phyloP scores from a whole-genome alignment of 1,284 basidiomycete species.

The Inonotus hispidus region DNA sequence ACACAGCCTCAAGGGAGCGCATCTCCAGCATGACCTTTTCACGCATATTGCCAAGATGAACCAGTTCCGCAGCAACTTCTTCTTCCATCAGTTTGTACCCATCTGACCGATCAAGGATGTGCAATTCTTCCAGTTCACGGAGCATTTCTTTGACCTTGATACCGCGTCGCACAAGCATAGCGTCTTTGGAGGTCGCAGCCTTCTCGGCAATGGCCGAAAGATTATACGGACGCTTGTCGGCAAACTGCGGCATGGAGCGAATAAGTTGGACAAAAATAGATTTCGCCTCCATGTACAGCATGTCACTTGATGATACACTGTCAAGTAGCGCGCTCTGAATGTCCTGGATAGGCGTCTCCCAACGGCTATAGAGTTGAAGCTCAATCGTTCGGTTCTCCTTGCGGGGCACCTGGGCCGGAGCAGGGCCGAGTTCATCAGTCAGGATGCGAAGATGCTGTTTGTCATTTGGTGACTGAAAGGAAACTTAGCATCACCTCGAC shows the following conservation, averaged over 20 bases:
- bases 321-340: conserved; percentile 96
- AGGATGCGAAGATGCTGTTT: conserved; percentile 96
- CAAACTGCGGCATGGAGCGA: conserved; percentile 84
- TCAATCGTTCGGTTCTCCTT: conserved; percentile 97
- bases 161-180: conserved; percentile 88
- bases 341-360: conserved; percentile 99
- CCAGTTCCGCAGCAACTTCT: conserved; percentile 92
- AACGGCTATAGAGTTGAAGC: conserved; percentile 90
- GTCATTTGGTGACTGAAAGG: conserved; percentile 84
- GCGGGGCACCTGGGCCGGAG: conserved; percentile 91
- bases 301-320: conserved; percentile 95
- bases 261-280: conserved; percentile 98
- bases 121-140: conserved; percentile 88
- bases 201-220: conserved; percentile 88
- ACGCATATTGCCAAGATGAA: conserved; percentile 91
- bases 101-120: conserved; percentile 79
- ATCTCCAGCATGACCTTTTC: conserved; percentile 96
- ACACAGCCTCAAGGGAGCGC: conserved; percentile 89
- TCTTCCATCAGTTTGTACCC: conserved; percentile 95
- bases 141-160: conserved; percentile 99
- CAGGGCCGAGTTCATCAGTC: conserved; percentile 90
- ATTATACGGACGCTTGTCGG: conserved; percentile 85
- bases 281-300: conserved; percentile 99
- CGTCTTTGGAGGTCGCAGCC: conserved; percentile 96
- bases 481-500: not conserved